phyloP scores from a whole-genome alignment of 768 basidiomycete genomes.

The Pulveroboletus ravenelii region DNA sequence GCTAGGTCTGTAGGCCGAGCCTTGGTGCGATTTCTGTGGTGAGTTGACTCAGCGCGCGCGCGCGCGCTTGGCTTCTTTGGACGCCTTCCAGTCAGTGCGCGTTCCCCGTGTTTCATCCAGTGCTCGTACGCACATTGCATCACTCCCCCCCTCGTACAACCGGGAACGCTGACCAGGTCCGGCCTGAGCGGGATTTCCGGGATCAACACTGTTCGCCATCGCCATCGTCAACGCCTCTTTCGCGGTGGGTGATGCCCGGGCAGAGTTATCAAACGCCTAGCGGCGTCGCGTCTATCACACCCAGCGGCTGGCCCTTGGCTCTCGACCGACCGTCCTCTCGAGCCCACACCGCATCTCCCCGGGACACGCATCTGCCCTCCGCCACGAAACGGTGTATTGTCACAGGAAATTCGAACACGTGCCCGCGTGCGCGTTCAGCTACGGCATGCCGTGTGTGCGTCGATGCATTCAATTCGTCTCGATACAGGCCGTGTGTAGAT shows the following conservation, averaged over 20 bases:
- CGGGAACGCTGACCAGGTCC: too few species aligned
- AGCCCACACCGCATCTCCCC: constrained; percentile 5
- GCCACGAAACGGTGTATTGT: not conserved
- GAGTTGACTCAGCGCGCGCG: not conserved
- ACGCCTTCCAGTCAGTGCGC: not conserved
- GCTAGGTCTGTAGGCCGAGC: too few species aligned
- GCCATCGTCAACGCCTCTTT: too few species aligned
- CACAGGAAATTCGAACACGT: not conserved
- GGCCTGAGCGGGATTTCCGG: too few species aligned
- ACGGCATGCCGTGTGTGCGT: not conserved
- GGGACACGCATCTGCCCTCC: not conserved
- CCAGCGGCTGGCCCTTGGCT: too few species aligned
- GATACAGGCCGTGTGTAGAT: constrained; percentile 19
- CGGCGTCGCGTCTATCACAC: too few species aligned
- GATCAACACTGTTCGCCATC: too few species aligned
- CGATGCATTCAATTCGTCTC: constrained; percentile 4
- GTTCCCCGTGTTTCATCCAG: not conserved
- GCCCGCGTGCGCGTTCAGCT: not conserved
- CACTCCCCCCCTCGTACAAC: not conserved
- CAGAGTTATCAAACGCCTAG: too few species aligned
- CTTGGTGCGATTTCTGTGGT: not conserved
- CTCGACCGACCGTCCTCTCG: not conserved
- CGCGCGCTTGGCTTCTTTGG: not conserved
- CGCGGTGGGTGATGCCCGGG: too few species aligned
- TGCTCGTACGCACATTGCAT: not conserved